These are phyloP conservation scores for Monilinia fructicola DNA, from an alignment of 2,329 filamentous ascomycete species.

Conservation along the genomic window DNA sequence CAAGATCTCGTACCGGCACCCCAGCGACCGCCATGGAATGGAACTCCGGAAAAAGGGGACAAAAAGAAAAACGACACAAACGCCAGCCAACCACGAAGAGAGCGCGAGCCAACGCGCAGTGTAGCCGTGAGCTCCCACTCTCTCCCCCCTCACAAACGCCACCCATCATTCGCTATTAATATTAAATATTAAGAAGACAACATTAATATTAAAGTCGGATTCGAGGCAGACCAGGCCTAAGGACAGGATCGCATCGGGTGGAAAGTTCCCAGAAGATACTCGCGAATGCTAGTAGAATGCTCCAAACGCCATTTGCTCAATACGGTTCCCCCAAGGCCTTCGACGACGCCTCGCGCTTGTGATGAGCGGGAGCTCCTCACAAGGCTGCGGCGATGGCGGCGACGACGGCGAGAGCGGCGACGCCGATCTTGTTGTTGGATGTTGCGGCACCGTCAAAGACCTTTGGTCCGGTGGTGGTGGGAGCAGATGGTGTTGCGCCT, in stretches of 20 bases:
- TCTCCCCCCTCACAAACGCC: neutral
- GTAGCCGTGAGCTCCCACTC: no score
- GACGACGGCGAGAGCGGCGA: constrained; percentile 9
- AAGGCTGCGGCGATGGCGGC: neutral
- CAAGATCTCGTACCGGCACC: neutral
- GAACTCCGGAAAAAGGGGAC: neutral
- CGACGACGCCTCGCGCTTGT: neutral
- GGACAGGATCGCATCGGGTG: neutral
- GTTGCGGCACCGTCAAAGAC: neutral
- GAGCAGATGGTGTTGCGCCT: neutral
- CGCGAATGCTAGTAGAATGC: neutral
- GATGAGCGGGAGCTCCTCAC: neutral
- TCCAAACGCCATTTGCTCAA: neutral
- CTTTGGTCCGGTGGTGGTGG: neutral
- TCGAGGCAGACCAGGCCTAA: neutral
- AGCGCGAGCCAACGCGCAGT: no score
- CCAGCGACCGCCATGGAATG: no score
- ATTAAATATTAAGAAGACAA: neutral
- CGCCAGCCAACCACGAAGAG: neutral
- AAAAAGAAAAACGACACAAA: no score
- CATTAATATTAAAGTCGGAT: neutral
- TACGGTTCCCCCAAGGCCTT: neutral
- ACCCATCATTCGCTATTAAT: neutral
- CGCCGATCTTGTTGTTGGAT: no score
- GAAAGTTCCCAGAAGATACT: neutral